Percentiles rank a stretch among this genome's conserved stretches.
Conservation (phyloP, 1,139 yeast genomes). For the Yamadazyma aaseri region DNA sequence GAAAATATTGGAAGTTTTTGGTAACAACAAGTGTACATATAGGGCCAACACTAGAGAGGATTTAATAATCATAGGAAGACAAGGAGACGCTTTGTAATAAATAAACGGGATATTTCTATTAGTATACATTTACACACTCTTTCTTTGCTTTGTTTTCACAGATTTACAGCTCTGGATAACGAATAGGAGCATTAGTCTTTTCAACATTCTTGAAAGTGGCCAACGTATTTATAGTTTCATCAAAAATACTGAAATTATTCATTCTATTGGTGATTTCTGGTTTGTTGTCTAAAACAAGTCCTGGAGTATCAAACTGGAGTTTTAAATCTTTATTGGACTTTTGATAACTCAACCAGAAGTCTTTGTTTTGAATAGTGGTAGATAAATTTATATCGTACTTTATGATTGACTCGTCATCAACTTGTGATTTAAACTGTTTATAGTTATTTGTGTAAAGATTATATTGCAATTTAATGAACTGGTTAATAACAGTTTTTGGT, state of each 20-base stretch:
- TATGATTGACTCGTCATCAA: constrained; percentile 23
- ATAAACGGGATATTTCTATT: background rate
- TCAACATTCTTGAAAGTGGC: constrained; percentile 66
- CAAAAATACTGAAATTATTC: constrained; percentile 25
- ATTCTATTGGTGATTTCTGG: constrained; percentile 56
- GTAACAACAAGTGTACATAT: constrained; percentile 66
- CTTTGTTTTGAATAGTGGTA: constrained; percentile 17
- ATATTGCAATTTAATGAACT: constrained; percentile 23
- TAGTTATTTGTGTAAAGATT: constrained; percentile 28
- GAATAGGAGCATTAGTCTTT: constrained; percentile 44
- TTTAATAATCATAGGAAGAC: constrained; percentile 67
- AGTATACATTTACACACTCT: background rate
- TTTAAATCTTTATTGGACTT: constrained; percentile 16
- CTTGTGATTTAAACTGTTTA: constrained; percentile 13
- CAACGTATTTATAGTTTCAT: constrained; percentile 33
- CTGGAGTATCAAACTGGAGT: constrained; percentile 62
- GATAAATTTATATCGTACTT: constrained; percentile 25
- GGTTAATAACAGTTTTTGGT: constrained; percentile 48
- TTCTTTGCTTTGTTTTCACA: no score
- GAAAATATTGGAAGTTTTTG: constrained; percentile 72
- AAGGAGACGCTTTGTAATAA: constrained; percentile 7
- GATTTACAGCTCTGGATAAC: constrained; percentile 23
- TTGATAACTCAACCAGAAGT: constrained; percentile 3
- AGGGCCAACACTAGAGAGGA: constrained; percentile 53
- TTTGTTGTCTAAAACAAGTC: constrained; percentile 46